Base-by-base conservation (phyloP, 257 asterid genomes). In the Coffea eugenioides region DNA sequence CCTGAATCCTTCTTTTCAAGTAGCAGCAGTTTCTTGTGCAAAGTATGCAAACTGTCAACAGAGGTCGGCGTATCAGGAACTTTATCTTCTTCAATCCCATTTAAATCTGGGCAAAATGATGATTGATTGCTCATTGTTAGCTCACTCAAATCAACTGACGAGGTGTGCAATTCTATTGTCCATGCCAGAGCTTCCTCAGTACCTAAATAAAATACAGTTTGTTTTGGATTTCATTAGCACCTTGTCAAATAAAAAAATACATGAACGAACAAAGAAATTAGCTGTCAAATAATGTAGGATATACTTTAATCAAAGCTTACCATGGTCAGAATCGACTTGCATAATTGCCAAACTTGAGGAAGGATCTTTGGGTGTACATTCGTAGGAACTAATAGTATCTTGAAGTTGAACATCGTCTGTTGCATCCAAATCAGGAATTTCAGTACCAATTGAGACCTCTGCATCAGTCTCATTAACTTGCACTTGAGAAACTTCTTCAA, bases 361-460 rank as follows among this genome's bases (percentile, higher is more conserved):
- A 84, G 87, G 85, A 75, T 87, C 84, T 85, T 88, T 89, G 45
- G 54, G 80, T 73, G 73, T 76, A 86, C 70, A 77, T 52, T 85
- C 87, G 79, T 68, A 74, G 23, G 90, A 76, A 79, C 71, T 79
- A 72, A 71, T 69, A 69, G 80, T 77, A 45, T 85, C 90, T 66
- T 84, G 83, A 73, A 74, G 83, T 81, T 87, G 91, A 72, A 90
- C 62, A 80, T 91, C 97, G 79, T 89, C 94, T 74, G 91, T 80
- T 67, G 86, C 80, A 81, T 94, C 91, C 83, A 94, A 82, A 87
- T 91, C 98, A 52, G 98, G 99, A 87, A 96, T 96, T 80, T 94
- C 98, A 45, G 97, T 94, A 77, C 98, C 99, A 79, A 94, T 94
- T 61, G 94, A 96, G 86, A 94, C 97, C 77, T 94, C 97, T 80